Conservation (phyloP, 768 basidiomycete genomes). For the Asterophora parasitica region DNA sequence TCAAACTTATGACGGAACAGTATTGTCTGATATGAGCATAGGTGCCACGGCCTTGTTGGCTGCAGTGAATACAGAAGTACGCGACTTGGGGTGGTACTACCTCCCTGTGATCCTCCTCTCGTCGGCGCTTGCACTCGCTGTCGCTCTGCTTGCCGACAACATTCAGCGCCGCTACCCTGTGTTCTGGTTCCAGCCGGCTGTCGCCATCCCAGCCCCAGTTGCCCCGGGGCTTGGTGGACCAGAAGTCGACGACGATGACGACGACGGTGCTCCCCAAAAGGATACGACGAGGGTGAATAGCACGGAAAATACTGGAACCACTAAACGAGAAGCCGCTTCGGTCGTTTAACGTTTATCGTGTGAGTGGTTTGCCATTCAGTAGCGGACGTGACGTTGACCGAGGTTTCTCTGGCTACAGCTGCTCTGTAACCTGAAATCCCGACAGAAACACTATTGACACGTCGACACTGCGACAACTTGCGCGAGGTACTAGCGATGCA, state of each 20-base stretch:
- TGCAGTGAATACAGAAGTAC: slow-evolving; percentile 35
- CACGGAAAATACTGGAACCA: background rate
- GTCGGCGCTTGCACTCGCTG: slow-evolving; percentile 36
- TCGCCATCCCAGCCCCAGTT: slow-evolving; percentile 14
- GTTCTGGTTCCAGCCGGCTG: slow-evolving; percentile 37
- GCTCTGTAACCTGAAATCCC: too few relatives aligned
- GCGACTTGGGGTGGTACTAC: slow-evolving; percentile 48
- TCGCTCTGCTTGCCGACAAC: slow-evolving; percentile 47
- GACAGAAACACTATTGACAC: too few relatives aligned
- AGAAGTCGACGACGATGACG: background rate
- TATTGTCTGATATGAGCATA: slow-evolving; percentile 8
- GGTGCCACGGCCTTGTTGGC: slow-evolving; percentile 53
- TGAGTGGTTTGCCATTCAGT: background rate
- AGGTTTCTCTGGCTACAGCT: background rate
- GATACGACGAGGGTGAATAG: slow-evolving; percentile 1
- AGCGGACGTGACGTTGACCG: background rate
- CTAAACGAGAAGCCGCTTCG: slow-evolving; percentile 6
- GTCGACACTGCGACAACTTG: background rate
- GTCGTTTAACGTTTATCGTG: slow-evolving; percentile 1
- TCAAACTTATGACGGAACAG: background rate
- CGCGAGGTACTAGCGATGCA: background rate
- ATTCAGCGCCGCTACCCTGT: slow-evolving; percentile 46
- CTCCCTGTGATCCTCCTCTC: slow-evolving; percentile 48
- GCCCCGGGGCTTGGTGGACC: slow-evolving; percentile 15
- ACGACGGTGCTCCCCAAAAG: background rate